Evolutionary conservation across 2,329 filamentous ascomycete genomes (phyloP).

Genomic region (Tolypocladium inflatum): DNA sequence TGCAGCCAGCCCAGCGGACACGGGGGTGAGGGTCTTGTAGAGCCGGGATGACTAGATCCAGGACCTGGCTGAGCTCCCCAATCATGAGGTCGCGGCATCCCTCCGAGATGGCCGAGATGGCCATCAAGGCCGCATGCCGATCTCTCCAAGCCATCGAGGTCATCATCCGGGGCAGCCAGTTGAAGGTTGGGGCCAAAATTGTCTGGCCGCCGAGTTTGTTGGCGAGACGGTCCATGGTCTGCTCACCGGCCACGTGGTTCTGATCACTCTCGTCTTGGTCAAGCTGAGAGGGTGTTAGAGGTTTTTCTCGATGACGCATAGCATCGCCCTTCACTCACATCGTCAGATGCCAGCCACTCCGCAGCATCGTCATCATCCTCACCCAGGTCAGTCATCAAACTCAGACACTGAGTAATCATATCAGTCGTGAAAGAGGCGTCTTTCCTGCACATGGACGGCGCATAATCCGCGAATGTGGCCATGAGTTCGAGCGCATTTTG

Average conservation of each 20-base stretch:
- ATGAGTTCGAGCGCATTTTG: conserved; percentile 96
- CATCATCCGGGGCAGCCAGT: conserved; percentile 97
- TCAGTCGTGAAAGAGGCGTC: conserved; percentile 85
- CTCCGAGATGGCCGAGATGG: conserved; percentile 96
- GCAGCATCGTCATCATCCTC: conserved; percentile 88
- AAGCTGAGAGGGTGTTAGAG: conserved; percentile 43
- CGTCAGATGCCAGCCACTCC: conserved; percentile 89
- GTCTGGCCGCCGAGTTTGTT: conserved; percentile 94
- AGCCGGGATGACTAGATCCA: conserved; percentile 89
- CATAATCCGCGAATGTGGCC: conserved; percentile 95
- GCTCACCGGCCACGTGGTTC: conserved; percentile 95
- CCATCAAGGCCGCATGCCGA: conserved; percentile 94
- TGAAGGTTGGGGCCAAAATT: conserved; percentile 89
- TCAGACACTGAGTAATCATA: conserved; percentile 98
- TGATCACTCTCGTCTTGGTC: conserved; percentile 93
- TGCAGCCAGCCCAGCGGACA: conserved; percentile 95
- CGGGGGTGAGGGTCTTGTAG: conserved; percentile 84
- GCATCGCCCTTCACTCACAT: conserved; percentile 45
- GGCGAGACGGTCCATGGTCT: conserved; percentile 94
- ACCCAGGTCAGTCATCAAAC: conserved; percentile 95
- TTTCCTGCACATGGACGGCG: conserved; percentile 89
- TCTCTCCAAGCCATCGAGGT: conserved; percentile 90
- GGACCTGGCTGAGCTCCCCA: conserved; percentile 83
- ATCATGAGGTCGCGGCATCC: conserved; percentile 95
- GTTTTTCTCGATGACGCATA: neutral